A percentile compares a stretch with the other conserved stretches of the same genome.
Evolutionary conservation across 306 rosid genomes (phyloP).

Genomic region (Begonia loranthoides): DNA sequence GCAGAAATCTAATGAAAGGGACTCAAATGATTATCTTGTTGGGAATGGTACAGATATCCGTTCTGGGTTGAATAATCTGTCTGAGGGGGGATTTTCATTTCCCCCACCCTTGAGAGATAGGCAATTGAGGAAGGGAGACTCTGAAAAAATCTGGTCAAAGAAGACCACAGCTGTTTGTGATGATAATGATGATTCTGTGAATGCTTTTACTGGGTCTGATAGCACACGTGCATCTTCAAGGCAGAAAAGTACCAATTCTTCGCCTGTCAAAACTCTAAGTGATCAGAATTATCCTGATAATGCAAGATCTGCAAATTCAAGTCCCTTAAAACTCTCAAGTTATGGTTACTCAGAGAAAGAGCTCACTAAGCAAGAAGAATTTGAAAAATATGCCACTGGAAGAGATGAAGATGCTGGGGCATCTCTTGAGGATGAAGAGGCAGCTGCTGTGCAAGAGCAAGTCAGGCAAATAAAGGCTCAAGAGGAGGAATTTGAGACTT

Average conservation of each 20-base stretch:
- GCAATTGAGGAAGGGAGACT: conserved; percentile 37
- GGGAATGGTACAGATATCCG: conserved; percentile 28
- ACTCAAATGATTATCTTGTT: conserved; percentile 51
- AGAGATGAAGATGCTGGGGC: conserved; percentile 72
- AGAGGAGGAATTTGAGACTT: conserved; percentile 95
- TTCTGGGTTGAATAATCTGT: conserved; percentile 31
- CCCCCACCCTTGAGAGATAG: conserved; percentile 61
- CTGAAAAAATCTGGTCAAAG: conserved; percentile 56
- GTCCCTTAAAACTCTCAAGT: conserved; percentile 68
- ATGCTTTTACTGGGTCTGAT: conserved; percentile 40
- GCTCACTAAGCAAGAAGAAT: conserved; percentile 56
- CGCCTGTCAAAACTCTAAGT: conserved; percentile 57
- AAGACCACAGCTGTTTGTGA: conserved; percentile 33
- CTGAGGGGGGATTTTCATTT: conserved; percentile 68
- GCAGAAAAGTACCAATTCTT: conserved; percentile 66
- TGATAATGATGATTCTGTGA: conserved; percentile 41
- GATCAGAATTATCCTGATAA: conserved; percentile 52
- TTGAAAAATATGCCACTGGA: conserved; percentile 37
- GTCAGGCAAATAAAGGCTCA: conserved; percentile 90
- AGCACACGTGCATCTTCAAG: conserved; percentile 58
- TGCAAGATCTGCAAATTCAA: conserved; percentile 51
- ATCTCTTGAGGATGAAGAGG: conserved; percentile 88
- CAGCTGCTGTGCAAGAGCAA: conserved; percentile 98
- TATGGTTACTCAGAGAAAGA: conserved; percentile 69
- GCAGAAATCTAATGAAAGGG: conserved; percentile 38